phyloP scores from a whole-genome alignment of 345 rosid genomes.

The Nephelium lappaceum region DNA sequence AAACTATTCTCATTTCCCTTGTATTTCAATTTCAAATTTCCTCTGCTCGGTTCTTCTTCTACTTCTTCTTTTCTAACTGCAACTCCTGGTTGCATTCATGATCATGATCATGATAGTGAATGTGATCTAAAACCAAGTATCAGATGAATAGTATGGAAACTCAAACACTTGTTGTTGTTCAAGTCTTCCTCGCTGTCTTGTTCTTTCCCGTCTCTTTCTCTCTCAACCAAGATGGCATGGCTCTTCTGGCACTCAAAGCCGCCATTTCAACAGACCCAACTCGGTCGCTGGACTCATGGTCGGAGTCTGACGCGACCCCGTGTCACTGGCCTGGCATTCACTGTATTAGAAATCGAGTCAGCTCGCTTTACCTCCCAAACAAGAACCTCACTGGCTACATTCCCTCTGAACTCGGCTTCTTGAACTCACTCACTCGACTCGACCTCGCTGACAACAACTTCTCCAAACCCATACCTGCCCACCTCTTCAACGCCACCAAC shows the following conservation, averaged over 20 bases:
- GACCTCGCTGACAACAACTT: slow-evolving; percentile 66
- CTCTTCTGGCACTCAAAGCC: slow-evolving; percentile 86
- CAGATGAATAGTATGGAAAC: not conserved
- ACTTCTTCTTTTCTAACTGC: slow-evolving; percentile 38
- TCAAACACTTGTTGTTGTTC: slow-evolving; percentile 11
- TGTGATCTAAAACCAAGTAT: not conserved
- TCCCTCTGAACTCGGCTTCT: slow-evolving; percentile 86
- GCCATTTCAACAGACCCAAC: slow-evolving; percentile 73
- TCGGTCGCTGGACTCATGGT: slow-evolving; percentile 60
- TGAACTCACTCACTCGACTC: slow-evolving; percentile 64
- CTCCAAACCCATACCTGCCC: slow-evolving; percentile 59
- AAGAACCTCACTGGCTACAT: slow-evolving; percentile 67
- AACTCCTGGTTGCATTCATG: slow-evolving; percentile 67
- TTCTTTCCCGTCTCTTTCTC: slow-evolving; percentile 34
- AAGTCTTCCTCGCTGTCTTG: slow-evolving; percentile 25
- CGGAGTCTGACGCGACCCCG: slow-evolving; percentile 70
- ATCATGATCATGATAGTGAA: not conserved
- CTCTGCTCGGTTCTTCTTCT: slow-evolving; percentile 5
- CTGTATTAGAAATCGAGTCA: slow-evolving; percentile 65
- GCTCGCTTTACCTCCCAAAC: slow-evolving; percentile 58
- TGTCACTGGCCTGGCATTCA: slow-evolving; percentile 81
- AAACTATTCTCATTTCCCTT: not conserved
- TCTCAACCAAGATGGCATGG: slow-evolving; percentile 75
- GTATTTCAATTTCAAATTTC: slow-evolving; percentile 19
- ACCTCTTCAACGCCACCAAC: slow-evolving; percentile 56